Percentiles rank a stretch among this genome's conserved stretches.
phyloP scores from a whole-genome alignment of 345 rosid genomes.

The Gossypium turneri region DNA sequence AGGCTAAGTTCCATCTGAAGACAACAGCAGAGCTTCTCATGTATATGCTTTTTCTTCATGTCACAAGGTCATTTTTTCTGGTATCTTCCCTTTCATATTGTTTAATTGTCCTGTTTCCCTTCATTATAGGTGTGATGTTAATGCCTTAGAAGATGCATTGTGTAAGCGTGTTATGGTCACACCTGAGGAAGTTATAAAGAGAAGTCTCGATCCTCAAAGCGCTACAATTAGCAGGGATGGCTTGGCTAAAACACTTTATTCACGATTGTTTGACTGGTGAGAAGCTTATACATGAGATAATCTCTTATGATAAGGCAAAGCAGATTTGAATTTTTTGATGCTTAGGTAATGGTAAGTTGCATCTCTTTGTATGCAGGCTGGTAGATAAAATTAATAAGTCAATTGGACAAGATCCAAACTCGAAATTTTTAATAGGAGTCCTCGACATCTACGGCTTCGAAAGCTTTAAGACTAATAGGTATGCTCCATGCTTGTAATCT shows the following conservation, averaged over 20 bases:
- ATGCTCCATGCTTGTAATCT: conserved; percentile 15
- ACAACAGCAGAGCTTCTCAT: conserved; percentile 82
- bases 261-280: conserved; percentile 90
- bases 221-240: conserved; percentile 83
- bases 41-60: conserved; percentile 33
- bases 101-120: not conserved
- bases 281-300: conserved; percentile 3
- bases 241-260: conserved; percentile 87
- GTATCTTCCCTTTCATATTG: not conserved
- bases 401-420: conserved; percentile 84
- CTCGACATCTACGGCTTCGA: conserved; percentile 94
- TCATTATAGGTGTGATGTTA: conserved; percentile 63
- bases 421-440: conserved; percentile 84
- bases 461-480: conserved; percentile 91
- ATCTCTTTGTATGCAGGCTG: conserved; percentile 52
- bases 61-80: conserved; percentile 5
- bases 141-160: conserved; percentile 82
- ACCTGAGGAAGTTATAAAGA: conserved; percentile 91
- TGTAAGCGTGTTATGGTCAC: conserved; percentile 97
- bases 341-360: not conserved
- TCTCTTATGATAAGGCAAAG: conserved; percentile 4
- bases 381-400: conserved; percentile 80
- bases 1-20: conserved; percentile 70
- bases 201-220: conserved; percentile 88
- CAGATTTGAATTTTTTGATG: not conserved